Evolutionary conservation across 208 protist genomes (phyloP).

Genomic region (Entamoeba histolytica): DNA sequence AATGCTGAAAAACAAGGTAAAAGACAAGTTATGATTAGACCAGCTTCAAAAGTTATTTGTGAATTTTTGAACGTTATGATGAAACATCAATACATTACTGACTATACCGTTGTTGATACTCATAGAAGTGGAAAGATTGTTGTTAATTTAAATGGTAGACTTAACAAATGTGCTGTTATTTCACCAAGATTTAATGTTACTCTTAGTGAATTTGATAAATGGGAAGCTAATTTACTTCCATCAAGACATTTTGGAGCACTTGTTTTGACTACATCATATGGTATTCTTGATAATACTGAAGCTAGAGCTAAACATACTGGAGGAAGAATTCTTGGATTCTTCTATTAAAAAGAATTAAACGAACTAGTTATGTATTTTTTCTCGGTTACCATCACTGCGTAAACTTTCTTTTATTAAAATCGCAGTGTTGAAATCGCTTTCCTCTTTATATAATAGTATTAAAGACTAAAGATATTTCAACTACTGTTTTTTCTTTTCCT

Average conservation of each 20-base stretch:
- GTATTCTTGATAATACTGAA: constrained; percentile 99
- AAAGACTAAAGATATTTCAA: too few species aligned
- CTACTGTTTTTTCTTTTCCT: too few species aligned
- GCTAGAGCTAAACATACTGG: constrained; percentile 84
- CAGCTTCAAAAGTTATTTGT: constrained; percentile 94
- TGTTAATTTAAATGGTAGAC: constrained; percentile 92
- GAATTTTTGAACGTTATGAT: constrained; percentile 99
- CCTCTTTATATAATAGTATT: background rate
- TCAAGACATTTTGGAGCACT: constrained; percentile 98
- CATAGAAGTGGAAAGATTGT: constrained; percentile 97
- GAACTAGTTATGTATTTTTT: background rate
- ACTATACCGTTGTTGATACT: constrained; percentile 99
- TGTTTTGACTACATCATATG: constrained; percentile 94
- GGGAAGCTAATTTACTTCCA: constrained; percentile 89
- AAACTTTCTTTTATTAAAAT: background rate
- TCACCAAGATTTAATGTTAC: constrained; percentile 86
- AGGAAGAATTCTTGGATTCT: constrained; percentile 99
- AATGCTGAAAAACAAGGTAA: constrained; percentile 96
- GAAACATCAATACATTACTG: constrained; percentile 99
- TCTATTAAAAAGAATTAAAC: constrained; percentile 67
- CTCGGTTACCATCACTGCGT: background rate
- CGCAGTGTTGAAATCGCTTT: background rate
- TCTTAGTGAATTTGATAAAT: constrained; percentile 81
- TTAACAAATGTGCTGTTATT: constrained; percentile 99
- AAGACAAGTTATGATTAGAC: constrained; percentile 94